phyloP scores from a whole-genome alignment of 2,329 filamentous ascomycete species.

The Dendrostoma leiphaemia region DNA sequence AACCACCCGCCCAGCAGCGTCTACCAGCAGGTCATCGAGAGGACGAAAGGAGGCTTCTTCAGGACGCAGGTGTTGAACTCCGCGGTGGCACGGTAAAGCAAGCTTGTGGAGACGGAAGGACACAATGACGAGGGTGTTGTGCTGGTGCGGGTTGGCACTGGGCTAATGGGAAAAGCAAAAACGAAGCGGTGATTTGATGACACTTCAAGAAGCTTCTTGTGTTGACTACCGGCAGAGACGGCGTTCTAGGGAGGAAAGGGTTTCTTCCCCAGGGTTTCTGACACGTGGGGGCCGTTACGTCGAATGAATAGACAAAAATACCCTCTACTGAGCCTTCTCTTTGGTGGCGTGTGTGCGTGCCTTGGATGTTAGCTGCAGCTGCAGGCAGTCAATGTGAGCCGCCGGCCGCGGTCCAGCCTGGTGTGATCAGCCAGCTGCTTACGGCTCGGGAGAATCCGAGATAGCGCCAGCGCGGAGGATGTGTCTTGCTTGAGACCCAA shows the following conservation, averaged over 20 bases:
- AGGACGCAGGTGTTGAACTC: constrained; percentile 87
- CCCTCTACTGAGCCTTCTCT: neutral
- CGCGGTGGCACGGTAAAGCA: constrained; percentile 56
- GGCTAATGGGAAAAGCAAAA: neutral
- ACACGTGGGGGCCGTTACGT: neutral
- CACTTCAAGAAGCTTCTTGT: constrained; percentile 8
- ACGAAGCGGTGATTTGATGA: neutral
- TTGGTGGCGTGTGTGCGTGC: neutral
- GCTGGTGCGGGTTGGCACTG: neutral
- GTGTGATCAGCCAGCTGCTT: neutral
- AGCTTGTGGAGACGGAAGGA: neutral
- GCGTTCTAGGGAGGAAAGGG: constrained; percentile 5
- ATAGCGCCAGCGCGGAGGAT: too few species aligned
- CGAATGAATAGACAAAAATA: constrained; percentile 13
- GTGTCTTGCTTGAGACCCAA: too few species aligned
- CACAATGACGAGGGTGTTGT: neutral
- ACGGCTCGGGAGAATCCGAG: neutral
- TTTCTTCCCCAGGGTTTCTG: neutral
- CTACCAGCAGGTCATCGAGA: constrained; percentile 98
- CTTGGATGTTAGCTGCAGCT: too few species aligned
- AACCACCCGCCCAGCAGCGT: constrained; percentile 98
- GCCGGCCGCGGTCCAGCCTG: too few species aligned
- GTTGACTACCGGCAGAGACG: constrained; percentile 7
- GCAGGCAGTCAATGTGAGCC: too few species aligned
- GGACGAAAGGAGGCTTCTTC: constrained; percentile 99